A percentile compares a stretch with the other conserved stretches of the same genome.
Evolutionary conservation across 768 basidiomycete species (phyloP).

Genomic region (Thelephora ganbajun): DNA sequence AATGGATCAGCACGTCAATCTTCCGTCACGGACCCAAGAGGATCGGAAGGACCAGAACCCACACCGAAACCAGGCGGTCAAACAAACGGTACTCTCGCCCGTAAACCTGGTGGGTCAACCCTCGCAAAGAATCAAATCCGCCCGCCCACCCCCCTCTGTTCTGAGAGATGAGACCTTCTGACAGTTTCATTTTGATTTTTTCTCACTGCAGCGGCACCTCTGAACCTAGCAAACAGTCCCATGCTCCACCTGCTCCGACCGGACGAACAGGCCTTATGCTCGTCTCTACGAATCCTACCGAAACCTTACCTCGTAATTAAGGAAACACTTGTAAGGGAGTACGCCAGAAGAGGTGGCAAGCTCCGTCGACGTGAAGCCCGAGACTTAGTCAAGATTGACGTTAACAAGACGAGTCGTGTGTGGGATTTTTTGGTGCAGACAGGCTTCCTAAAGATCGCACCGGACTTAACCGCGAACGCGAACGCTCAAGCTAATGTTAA

Average conservation of each 20-base stretch:
- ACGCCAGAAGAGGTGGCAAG: constrained; percentile 78
- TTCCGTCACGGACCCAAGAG: constrained; percentile 32
- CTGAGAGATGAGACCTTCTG: too few relatives aligned
- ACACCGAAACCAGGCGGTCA: constrained; percentile 33
- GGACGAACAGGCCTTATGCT: constrained; percentile 81
- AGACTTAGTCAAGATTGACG: constrained; percentile 85
- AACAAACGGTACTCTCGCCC: constrained; percentile 13
- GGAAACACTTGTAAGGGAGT: constrained; percentile 88
- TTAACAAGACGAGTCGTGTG: constrained; percentile 82
- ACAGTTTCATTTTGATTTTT: not conserved
- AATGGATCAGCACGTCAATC: constrained; percentile 35
- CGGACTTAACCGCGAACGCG: not conserved
- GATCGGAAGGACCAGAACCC: constrained; percentile 36
- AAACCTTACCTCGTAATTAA: constrained; percentile 95
- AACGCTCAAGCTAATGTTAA: too few relatives aligned
- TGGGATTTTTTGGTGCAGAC: constrained; percentile 89
- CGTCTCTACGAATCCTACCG: constrained; percentile 79
- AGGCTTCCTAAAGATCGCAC: constrained; percentile 57
- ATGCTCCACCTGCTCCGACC: constrained; percentile 82
- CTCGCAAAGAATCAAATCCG: not conserved
- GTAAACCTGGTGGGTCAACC: constrained; percentile 25
- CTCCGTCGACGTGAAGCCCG: constrained; percentile 79
- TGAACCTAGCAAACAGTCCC: constrained; percentile 84
- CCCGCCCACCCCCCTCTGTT: not conserved
- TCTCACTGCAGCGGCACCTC: constrained; percentile 50